These are phyloP conservation scores for Phlyctochytrium planicorne DNA, from an alignment of 192 early-diverging fungal genomes.

Conservation along the genomic window DNA sequence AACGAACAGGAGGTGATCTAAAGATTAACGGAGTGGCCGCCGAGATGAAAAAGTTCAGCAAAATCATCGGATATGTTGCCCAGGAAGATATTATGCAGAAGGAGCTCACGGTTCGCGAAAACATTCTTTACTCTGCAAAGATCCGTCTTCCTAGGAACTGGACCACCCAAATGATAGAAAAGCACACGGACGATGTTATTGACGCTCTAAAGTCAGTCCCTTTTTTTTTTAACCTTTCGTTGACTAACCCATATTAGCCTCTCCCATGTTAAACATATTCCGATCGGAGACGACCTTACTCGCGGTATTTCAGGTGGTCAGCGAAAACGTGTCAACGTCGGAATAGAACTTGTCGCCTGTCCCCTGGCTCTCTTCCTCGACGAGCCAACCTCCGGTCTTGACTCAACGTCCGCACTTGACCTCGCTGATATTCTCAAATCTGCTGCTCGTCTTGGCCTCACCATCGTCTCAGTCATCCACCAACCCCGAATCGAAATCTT, in stretches of 20 bases:
- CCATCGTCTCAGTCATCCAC: constrained; percentile 82
- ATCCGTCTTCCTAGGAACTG: constrained; percentile 70
- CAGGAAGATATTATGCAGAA: constrained; percentile 42
- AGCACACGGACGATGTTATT: constrained; percentile 70
- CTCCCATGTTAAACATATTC: constrained; percentile 26
- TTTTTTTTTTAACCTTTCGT: not conserved
- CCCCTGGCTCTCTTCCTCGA: constrained; percentile 85
- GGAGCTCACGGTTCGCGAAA: constrained; percentile 70
- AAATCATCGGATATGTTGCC: constrained; percentile 43
- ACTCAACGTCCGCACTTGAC: constrained; percentile 67
- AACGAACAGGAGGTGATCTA: constrained; percentile 28
- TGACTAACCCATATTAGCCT: constrained; percentile 10
- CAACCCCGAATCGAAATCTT: constrained; percentile 81
- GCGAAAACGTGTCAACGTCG: constrained; percentile 83
- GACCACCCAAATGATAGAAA: constrained; percentile 62
- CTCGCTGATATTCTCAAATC: constrained; percentile 70
- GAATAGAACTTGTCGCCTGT: constrained; percentile 77
- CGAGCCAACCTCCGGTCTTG: constrained; percentile 76
- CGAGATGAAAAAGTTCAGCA: constrained; percentile 32
- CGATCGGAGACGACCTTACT: constrained; percentile 68
- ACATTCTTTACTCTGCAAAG: constrained; percentile 72
- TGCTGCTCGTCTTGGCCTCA: constrained; percentile 63
- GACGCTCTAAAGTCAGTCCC: constrained; percentile 52
- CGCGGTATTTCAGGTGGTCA: constrained; percentile 83
- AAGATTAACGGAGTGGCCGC: constrained; percentile 31